These are phyloP conservation scores for Zhuliangozyma blackwelliae DNA, from an alignment of 1,139 yeast species.

Conservation along the genomic window DNA sequence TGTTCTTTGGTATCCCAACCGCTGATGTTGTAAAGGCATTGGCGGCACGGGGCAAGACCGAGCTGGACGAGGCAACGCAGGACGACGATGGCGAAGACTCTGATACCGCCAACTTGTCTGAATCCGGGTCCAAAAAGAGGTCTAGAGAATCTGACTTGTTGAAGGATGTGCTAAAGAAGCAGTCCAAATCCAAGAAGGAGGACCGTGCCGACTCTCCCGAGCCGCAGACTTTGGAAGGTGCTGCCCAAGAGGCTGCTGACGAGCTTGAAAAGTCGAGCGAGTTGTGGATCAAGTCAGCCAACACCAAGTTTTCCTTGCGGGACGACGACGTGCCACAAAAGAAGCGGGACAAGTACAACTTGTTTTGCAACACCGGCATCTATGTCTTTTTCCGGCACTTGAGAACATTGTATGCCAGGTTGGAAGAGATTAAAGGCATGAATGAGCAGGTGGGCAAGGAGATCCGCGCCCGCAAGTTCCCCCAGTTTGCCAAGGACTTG, in stretches of 20 bases:
- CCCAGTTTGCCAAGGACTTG: slow-evolving; percentile 85
- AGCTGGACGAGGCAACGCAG: slow-evolving; percentile 10
- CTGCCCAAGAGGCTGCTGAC: slow-evolving; percentile 32
- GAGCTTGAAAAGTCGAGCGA: slow-evolving; percentile 61
- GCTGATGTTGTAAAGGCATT: slow-evolving; percentile 28
- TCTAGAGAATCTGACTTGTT: slow-evolving; percentile 62
- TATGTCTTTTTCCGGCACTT: slow-evolving; percentile 88
- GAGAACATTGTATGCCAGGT: slow-evolving; percentile 75
- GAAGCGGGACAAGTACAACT: slow-evolving; percentile 54
- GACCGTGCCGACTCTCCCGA: slow-evolving; percentile 33
- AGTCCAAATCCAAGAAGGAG: slow-evolving; percentile 47
- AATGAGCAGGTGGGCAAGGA: slow-evolving; percentile 68
- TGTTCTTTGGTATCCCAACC: slow-evolving; percentile 58
- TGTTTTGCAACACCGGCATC: slow-evolving; percentile 87
- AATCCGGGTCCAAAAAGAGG: slow-evolving; percentile 41
- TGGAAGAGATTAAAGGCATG: slow-evolving; percentile 69
- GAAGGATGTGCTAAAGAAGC: slow-evolving; percentile 68
- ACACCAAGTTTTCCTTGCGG: slow-evolving; percentile 27
- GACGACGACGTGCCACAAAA: slow-evolving; percentile 20
- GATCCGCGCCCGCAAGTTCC: slow-evolving; percentile 58
- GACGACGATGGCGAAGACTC: slow-evolving; percentile 8
- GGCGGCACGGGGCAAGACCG: slow-evolving; percentile 17
- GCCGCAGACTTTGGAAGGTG: slow-evolving; percentile 27
- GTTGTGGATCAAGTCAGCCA: slow-evolving; percentile 55
- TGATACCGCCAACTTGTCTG: slow-evolving; percentile 4